Evolutionary conservation across 371 early-diverging fungal genomes (phyloP).

Genomic region (Gilbertella persicaria): DNA sequence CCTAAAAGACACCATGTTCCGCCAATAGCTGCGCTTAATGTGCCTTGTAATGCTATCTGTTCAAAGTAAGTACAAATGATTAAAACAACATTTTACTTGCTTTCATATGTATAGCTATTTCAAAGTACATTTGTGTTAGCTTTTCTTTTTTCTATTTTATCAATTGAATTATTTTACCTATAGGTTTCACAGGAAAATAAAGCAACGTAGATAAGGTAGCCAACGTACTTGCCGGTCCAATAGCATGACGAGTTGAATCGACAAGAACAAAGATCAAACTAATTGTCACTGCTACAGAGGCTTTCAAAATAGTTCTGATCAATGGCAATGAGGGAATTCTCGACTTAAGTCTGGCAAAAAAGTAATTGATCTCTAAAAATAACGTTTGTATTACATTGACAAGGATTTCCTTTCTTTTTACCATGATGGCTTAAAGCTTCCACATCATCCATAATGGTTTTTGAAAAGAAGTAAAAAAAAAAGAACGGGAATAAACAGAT

Average conservation of each 20-base stretch:
- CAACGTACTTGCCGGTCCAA: conserved; percentile 15
- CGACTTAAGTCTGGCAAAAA: too few relatives aligned
- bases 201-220: conserved; percentile 13
- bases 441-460: background rate
- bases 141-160: too few relatives aligned
- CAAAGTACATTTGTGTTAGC: too few relatives aligned
- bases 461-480: background rate
- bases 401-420: too few relatives aligned
- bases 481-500: background rate
- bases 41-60: conserved; percentile 13
- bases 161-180: too few relatives aligned
- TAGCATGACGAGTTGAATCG: background rate
- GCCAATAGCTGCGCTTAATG: conserved; percentile 8
- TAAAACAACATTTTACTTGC: conserved; percentile 4
- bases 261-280: conserved; percentile 13
- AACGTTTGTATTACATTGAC: too few relatives aligned
- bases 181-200: conserved; percentile 18
- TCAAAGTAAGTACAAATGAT: background rate
- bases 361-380: too few relatives aligned
- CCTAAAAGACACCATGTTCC: conserved; percentile 10
- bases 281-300: conserved; percentile 8
- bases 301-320: conserved; percentile 9
- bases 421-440: background rate
- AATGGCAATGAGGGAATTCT: conserved; percentile 9
- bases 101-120: conserved; percentile 14